Evolutionary conservation across 352 stramenopile species (phyloP).

Genomic region (Globisporangium sylvaticum): DNA sequence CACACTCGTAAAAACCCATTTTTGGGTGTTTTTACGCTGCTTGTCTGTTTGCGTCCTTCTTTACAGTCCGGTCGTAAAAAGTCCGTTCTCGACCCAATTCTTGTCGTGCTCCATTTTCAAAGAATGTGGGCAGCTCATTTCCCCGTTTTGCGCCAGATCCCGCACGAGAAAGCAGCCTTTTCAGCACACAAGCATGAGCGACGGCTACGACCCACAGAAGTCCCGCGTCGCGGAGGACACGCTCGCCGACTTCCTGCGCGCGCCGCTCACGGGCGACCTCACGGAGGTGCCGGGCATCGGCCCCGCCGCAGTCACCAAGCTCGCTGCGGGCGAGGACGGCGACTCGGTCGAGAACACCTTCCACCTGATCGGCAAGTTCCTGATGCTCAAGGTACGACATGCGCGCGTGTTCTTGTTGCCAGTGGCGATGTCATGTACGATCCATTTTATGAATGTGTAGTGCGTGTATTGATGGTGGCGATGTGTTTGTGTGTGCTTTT

Average conservation of each 20-base stretch:
- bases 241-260: conserved; percentile 90
- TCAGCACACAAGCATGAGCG: conserved; percentile 37
- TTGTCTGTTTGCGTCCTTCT: neutral
- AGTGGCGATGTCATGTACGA: neutral
- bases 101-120: neutral
- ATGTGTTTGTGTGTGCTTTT: conserved; percentile 27
- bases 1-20: neutral
- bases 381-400: conserved; percentile 71
- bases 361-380: conserved; percentile 95
- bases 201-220: conserved; percentile 91
- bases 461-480: conserved; percentile 23
- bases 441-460: neutral
- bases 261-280: conserved; percentile 89
- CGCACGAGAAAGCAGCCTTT: conserved; percentile 1
- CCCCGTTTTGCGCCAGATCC: neutral
- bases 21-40: neutral
- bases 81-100: neutral
- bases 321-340: conserved; percentile 72
- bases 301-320: conserved; percentile 83
- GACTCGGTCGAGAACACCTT: conserved; percentile 96
- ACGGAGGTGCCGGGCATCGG: conserved; percentile 95
- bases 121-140: conserved; percentile 2
- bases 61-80: conserved; percentile 8
- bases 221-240: conserved; percentile 90
- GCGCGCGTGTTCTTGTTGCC: neutral